These are phyloP conservation scores for Leccinellum rugosiceps DNA, from an alignment of 768 basidiomycete species.

Conservation along the genomic window DNA sequence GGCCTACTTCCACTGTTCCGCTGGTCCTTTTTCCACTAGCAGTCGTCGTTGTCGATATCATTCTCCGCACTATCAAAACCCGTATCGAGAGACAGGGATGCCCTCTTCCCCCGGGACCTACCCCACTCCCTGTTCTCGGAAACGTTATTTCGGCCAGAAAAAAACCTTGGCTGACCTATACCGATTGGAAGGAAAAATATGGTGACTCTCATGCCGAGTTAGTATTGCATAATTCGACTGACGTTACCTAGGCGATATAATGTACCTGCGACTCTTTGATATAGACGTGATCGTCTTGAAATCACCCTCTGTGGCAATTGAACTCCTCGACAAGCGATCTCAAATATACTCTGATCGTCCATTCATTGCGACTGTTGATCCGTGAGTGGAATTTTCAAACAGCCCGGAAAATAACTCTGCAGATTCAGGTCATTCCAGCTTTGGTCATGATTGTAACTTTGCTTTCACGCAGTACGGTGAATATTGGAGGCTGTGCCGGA, in stretches of 20 bases:
- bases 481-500: slow-evolving; percentile 7
- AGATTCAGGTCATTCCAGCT: background rate
- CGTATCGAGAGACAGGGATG: background rate
- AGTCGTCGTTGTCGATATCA: background rate
- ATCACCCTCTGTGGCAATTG: background rate
- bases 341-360: slow-evolving; percentile 5
- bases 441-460: background rate
- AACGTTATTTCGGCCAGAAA: background rate
- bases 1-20: background rate
- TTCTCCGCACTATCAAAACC: background rate
- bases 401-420: background rate
- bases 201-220: background rate
- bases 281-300: slow-evolving; percentile 1
- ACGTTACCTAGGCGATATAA: background rate
- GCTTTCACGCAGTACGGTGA: background rate
- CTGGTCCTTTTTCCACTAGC: background rate
- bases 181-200: background rate
- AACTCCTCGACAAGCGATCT: background rate
- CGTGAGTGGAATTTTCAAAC: background rate
- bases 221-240: background rate
- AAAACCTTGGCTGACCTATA: background rate
- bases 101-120: background rate
- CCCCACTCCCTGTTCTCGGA: background rate
- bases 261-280: background rate
- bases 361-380: background rate